A percentile compares a stretch with the other conserved stretches of the same genome.
phyloP scores from a whole-genome alignment of 2,329 filamentous ascomycete genomes.

The Monosporascus sp. region DNA sequence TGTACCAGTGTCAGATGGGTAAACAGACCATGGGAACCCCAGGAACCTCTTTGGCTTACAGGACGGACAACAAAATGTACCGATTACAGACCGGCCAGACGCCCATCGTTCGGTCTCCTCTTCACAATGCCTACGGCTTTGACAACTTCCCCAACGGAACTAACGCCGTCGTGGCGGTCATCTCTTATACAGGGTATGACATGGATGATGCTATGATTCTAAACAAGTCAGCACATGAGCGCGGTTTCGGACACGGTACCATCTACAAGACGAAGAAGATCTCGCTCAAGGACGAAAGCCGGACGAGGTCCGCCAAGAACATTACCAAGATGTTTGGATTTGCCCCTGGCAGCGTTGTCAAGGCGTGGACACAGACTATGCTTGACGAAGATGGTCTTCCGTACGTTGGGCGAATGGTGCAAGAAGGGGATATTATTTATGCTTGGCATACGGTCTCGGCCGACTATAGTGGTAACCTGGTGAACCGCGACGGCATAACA shows the following conservation, averaged over 20 bases:
- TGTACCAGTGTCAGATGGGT: slow-evolving; percentile 99
- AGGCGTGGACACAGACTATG: slow-evolving; percentile 61
- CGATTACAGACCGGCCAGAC: slow-evolving; percentile 93
- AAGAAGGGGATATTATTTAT: slow-evolving; percentile 77
- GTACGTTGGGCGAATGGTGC: slow-evolving; percentile 69
- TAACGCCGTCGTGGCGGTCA: slow-evolving; percentile 94
- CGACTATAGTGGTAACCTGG: slow-evolving; percentile 70
- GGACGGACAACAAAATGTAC: slow-evolving; percentile 97
- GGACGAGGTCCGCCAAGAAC: slow-evolving; percentile 59
- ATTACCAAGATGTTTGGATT: slow-evolving; percentile 87
- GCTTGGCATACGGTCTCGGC: slow-evolving; percentile 85
- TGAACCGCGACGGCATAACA: slow-evolving; percentile 81
- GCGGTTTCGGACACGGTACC: slow-evolving; percentile 90
- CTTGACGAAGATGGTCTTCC: slow-evolving; percentile 88
- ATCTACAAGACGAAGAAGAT: slow-evolving; percentile 98
- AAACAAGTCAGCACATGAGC: slow-evolving; percentile 94
- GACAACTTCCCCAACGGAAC: slow-evolving; percentile 98
- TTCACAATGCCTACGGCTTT: slow-evolving; percentile 93
- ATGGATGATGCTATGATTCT: slow-evolving; percentile 99
- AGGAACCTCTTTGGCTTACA: slow-evolving; percentile 73
- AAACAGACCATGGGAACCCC: slow-evolving; percentile 99
- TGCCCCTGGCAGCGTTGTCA: slow-evolving; percentile 69
- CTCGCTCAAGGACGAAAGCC: slow-evolving; percentile 73
- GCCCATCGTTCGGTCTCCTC: slow-evolving; percentile 81
- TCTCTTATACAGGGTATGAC: slow-evolving; percentile 98